Evolutionary conservation across 768 basidiomycete genomes (phyloP), one percentile per base, ranked within the genome.

Genomic region (Mycena vulgaris): DNA sequence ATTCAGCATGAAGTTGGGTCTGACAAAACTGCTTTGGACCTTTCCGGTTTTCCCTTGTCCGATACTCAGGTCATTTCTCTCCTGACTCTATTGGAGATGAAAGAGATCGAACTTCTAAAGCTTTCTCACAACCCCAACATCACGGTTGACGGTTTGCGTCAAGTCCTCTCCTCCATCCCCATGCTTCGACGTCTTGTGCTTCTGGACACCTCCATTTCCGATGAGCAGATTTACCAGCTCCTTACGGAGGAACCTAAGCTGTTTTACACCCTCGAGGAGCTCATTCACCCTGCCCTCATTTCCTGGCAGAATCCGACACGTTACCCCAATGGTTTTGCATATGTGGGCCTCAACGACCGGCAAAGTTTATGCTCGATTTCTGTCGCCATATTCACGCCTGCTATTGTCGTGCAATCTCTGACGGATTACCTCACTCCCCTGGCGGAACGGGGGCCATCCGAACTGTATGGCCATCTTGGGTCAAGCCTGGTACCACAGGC

Each of bases 231-330:
- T 16, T 53, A 40, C 25, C 28, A 53, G n/a, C 72, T 84, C 19
- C 53, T 83, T 4, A 19, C 13, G 2, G 55, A 65, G 7, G 56
- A 78, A 28, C 76, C 78, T 14, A 67, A 74, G 28, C 78, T 82
- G 6, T 81, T 81, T 66, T 47, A 60, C 28, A 42, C 73, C 51
- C 51, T 83, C 27, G 78, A 80, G 39, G 74, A 75, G 21, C 70
- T 83, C 55, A 53, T 77, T 14, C 82, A 82, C 58, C 80, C 79
- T 2, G 63, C 69, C 21, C 62, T 81, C 53, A 57, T 80, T 23
- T 25, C 45, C 14, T 53, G 33, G 60, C 48, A 66, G 47, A 40
- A 64, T 33, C 35, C 57, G 31, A 45, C 60, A 23, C 11, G 33
- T 5, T 78, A 75, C 47, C 72, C 77, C 8, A 71, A 64, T 37